Percentiles rank a stretch among this genome's conserved stretches.
Conservation (phyloP, 768 basidiomycete genomes). For the Punctularia strigosozonata region DNA sequence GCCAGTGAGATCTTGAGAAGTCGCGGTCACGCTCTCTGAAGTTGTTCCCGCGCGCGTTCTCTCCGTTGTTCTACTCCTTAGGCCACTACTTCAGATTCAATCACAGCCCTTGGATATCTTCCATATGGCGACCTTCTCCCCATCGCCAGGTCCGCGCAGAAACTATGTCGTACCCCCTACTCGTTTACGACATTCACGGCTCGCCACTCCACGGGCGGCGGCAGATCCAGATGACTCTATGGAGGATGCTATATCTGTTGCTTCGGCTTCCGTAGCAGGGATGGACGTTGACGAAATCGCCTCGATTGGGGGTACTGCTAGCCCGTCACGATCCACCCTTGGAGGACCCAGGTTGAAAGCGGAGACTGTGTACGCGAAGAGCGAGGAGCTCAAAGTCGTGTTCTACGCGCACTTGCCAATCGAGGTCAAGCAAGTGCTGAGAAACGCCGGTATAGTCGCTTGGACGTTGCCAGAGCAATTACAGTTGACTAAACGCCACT, state of each 20-base stretch:
- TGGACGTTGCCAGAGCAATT: background rate
- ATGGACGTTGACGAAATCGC: constrained; percentile 62
- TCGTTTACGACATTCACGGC: constrained; percentile 11
- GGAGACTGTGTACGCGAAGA: constrained; percentile 51
- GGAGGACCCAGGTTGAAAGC: constrained; percentile 15
- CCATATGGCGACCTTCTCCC: constrained; percentile 48
- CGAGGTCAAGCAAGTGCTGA: constrained; percentile 64
- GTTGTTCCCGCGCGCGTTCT: too few relatives aligned
- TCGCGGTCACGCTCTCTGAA: too few relatives aligned
- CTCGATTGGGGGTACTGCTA: too few relatives aligned
- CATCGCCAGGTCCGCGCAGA: constrained; percentile 50
- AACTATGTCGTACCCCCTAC: too few relatives aligned
- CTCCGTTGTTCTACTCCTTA: constrained; percentile 1
- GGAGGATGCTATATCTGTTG: constrained; percentile 29
- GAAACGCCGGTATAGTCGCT: constrained; percentile 43
- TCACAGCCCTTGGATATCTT: background rate
- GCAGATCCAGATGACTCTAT: too few relatives aligned
- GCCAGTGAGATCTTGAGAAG: too few relatives aligned
- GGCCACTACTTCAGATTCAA: background rate
- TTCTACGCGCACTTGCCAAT: constrained; percentile 62
- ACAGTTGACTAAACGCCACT: background rate
- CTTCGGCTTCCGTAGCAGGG: constrained; percentile 20
- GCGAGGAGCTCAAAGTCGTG: constrained; percentile 53
- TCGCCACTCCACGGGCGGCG: too few relatives aligned
- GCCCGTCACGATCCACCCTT: too few relatives aligned